A percentile compares a stretch with the other conserved stretches of the same genome.
These are phyloP conservation scores for Chrysosporium queenslandicum DNA, from an alignment of 2,329 filamentous ascomycete genomes.

Conservation along the genomic window DNA sequence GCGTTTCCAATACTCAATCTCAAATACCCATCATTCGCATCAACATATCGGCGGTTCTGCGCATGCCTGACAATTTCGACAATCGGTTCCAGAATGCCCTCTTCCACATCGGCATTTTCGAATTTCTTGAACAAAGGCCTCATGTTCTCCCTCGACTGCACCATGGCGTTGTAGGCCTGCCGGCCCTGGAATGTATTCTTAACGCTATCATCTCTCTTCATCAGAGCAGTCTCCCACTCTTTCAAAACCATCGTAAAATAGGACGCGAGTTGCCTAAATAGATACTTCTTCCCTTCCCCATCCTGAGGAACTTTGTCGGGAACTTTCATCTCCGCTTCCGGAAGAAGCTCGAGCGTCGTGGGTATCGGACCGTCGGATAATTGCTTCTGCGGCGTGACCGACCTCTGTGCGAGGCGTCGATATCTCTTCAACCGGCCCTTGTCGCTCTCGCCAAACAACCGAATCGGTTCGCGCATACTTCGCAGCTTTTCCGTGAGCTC, in stretches of 20 bases:
- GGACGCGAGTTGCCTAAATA: constrained; percentile 80
- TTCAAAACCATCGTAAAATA: constrained; percentile 95
- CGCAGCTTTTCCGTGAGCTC: constrained; percentile 60
- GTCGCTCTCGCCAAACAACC: constrained; percentile 74
- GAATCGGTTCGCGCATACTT: constrained; percentile 59
- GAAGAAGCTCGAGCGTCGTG: constrained; percentile 67
- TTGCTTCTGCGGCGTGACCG: constrained; percentile 28
- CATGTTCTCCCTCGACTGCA: constrained; percentile 79
- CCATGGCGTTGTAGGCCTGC: constrained; percentile 72
- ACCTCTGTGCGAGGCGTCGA: constrained; percentile 46
- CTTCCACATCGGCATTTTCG: constrained; percentile 68
- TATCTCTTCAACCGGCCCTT: constrained; percentile 60
- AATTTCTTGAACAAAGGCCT: constrained; percentile 81
- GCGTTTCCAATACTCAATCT: constrained; percentile 89
- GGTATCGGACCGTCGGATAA: constrained; percentile 71
- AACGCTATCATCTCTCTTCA: constrained; percentile 45
- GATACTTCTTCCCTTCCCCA: constrained; percentile 54
- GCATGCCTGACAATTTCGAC: constrained; percentile 86
- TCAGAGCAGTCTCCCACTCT: constrained; percentile 75
- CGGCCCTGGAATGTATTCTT: constrained; percentile 70
- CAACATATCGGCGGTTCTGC: constrained; percentile 83
- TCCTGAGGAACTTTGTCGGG: constrained; percentile 53
- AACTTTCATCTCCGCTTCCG: constrained; percentile 84
- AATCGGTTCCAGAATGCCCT: constrained; percentile 68
- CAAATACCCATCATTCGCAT: constrained; percentile 92